Evolutionary conservation across 108 stramenopile genomes (phyloP), one percentile per base, ranked within the genome.

Genomic region (Discostella pseudostelligera): DNA sequence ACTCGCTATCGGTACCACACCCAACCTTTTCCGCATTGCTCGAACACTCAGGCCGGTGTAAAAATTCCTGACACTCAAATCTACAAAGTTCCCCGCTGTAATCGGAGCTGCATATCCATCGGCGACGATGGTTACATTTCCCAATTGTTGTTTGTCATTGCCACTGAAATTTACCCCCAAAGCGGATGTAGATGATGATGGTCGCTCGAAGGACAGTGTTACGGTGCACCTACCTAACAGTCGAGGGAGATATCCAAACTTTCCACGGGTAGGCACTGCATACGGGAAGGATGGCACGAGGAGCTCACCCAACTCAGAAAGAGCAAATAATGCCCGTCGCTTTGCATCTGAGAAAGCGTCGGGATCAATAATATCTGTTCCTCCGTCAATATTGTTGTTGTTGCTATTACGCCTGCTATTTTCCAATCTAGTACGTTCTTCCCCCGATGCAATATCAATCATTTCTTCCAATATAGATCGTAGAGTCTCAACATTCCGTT

Each of bases 101-200:
- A 93, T 88, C 12, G 92, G 92, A 25, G 92, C 92, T 24, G 78
- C 80, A 56, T 83, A 93, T 25, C 92, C 92, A 65, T 93, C 92
- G 1, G 92, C 92, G 5, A 90, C 61, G 48, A 93, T 90, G 17
- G 87, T 90, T 5, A 90, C 80, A 72, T 93, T 86, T 20, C 92
- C 92, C 32, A 93, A 62, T 40, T 79, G 42, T 22, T 58, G 51
- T 24, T 76, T 74, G 16, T 74, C 59, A 7, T 53, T 67, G 17
- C 68, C 68, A 16, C 57, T 54, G 14, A 57, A 49, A 36, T 56
- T 48, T 11, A 47, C 28, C 12, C 79, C 79, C 57, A 71, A 71
- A 21, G 60, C 45, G 7, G 49, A 49, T 21, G 50, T 39, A 1
- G 76, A 20, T 13, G 59, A 60, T 26, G 69, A 70, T 32, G 80